Percentiles rank a stretch among this genome's conserved stretches.
Conservation (phyloP, 2,329 filamentous ascomycete genomes). For the Atkinsonella hypoxylon region DNA sequence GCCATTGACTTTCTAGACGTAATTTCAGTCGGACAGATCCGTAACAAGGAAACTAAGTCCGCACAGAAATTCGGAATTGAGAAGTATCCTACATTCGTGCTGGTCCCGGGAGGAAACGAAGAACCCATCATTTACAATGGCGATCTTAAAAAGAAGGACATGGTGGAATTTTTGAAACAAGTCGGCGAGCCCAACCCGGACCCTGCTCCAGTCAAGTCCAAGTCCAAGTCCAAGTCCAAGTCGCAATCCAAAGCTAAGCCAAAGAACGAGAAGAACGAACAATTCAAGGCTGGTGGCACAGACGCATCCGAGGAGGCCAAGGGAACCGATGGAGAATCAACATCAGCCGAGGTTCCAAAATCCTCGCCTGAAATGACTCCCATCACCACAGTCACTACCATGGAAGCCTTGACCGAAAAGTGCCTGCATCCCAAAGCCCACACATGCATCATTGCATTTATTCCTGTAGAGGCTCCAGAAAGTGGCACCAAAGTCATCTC, state of each 20-base stretch:
- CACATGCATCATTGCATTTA: slow-evolving; percentile 71
- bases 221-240: slow-evolving; percentile 22
- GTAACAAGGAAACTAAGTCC: slow-evolving; percentile 63
- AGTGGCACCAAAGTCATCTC: slow-evolving; percentile 45
- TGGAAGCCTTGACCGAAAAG: slow-evolving; percentile 51
- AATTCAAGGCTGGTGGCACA: slow-evolving; percentile 19
- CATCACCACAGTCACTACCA: slow-evolving; percentile 52
- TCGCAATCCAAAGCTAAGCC: slow-evolving; percentile 16
- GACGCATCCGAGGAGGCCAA: slow-evolving; percentile 24
- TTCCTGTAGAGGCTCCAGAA: slow-evolving; percentile 40
- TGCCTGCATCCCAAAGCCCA: slow-evolving; percentile 67
- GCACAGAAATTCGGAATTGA: slow-evolving; percentile 64
- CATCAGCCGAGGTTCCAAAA: slow-evolving; percentile 8
- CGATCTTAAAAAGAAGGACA: slow-evolving; percentile 71
- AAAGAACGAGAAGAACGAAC: slow-evolving; percentile 18
- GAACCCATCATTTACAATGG: slow-evolving; percentile 66
- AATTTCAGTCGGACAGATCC: slow-evolving; percentile 70
- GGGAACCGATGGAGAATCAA: slow-evolving; percentile 24
- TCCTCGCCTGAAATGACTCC: slow-evolving; percentile 34
- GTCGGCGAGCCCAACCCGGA: slow-evolving; percentile 70
- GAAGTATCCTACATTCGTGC: slow-evolving; percentile 68
- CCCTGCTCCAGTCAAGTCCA: slow-evolving; percentile 34
- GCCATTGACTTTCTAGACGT: slow-evolving; percentile 83
- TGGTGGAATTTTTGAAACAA: slow-evolving; percentile 74
- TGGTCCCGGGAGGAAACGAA: slow-evolving; percentile 60